phyloP scores from a whole-genome alignment of 2,329 filamentous ascomycete species.

The Fusarium proliferatum region DNA sequence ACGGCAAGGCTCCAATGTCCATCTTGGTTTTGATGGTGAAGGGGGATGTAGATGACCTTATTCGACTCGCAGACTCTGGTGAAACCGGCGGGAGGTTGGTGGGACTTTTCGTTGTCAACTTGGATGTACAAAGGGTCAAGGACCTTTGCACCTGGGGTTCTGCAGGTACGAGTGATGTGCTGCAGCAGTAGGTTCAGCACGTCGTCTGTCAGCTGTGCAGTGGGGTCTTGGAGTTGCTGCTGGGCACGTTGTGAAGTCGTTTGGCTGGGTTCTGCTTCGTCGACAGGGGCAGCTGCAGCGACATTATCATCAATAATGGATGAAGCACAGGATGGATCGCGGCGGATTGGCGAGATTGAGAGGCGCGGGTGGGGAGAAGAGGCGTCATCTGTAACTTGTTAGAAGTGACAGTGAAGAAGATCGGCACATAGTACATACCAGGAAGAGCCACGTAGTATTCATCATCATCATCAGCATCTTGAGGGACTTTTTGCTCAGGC shows the following conservation, averaged over 20 bases:
- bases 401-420: background rate
- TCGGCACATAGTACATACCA: background rate
- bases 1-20: background rate
- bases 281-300: background rate
- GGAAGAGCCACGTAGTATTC: background rate
- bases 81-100: background rate
- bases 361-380: background rate
- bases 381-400: background rate
- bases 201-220: background rate
- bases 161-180: background rate
- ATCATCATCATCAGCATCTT: background rate
- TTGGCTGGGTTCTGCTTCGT: background rate
- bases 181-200: background rate
- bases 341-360: background rate
- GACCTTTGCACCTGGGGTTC: background rate
- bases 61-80: background rate
- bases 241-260: background rate
- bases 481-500: background rate
- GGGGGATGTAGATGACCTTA: background rate
- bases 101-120: background rate
- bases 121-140: background rate
- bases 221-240: background rate
- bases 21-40: background rate
- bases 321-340: background rate
- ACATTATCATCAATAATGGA: background rate